Percentiles rank a stretch among this genome's conserved stretches.
Evolutionary conservation across 192 early-diverging fungal genomes (phyloP).

Genomic region (Linnemannia elongata): DNA sequence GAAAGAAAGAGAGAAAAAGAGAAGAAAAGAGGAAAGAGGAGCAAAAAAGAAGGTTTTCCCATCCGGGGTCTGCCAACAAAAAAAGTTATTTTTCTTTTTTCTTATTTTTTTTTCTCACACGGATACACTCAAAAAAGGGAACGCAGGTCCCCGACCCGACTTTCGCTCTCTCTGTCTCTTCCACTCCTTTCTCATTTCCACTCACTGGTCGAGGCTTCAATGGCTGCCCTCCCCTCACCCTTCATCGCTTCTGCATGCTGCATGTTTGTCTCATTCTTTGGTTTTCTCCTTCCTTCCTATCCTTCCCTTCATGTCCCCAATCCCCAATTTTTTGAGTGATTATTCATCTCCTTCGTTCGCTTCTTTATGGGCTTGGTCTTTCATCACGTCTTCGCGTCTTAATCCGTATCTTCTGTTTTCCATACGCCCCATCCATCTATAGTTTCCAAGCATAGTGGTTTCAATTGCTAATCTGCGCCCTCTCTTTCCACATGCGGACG

Average conservation of each 20-base stretch:
- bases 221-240: background rate
- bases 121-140: constrained; percentile 37
- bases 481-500: too few relatives aligned
- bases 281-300: too few relatives aligned
- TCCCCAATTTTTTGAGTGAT: background rate
- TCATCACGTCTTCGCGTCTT: background rate
- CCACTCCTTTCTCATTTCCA: too few relatives aligned
- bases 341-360: background rate
- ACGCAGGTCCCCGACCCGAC: background rate
- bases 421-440: background rate
- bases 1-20: background rate
- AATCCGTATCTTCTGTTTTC: background rate
- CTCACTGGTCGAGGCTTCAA: background rate
- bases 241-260: too few relatives aligned
- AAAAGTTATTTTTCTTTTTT: background rate
- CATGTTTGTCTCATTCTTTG: too few relatives aligned
- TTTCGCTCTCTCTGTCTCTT: background rate
- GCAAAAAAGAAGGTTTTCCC: constrained; percentile 12
- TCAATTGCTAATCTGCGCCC: background rate
- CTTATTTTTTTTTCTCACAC: constrained; percentile 10
- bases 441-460: background rate
- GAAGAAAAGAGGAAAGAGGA: background rate
- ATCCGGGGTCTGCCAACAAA: background rate
- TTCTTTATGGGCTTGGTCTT: background rate
- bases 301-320: background rate